Base-by-base conservation (phyloP, 176 grass and related monocot genomes). In the Zoysia pacifica region DNA sequence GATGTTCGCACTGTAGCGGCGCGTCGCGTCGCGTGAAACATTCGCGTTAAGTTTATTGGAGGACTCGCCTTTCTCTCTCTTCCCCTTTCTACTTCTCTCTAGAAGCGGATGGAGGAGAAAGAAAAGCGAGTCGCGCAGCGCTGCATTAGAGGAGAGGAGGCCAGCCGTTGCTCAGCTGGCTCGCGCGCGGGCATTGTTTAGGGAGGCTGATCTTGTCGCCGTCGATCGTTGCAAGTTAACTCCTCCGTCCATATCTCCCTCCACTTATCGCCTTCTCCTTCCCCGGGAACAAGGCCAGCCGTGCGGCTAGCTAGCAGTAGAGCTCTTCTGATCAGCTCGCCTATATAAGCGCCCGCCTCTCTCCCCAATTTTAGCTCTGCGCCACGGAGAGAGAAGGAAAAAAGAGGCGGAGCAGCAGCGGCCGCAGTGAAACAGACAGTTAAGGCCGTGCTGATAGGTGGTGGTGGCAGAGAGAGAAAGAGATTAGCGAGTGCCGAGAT, bases 301-400 rank as follows among this genome's bases (percentile, higher is more conserved):
- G 28, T 28, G 28, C 28, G 28, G 28, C 28, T 28, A 28, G 28
- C 28, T 28, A 28, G 28, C 28, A 28, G 28, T 28, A 28, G 28
- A 28, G 28, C 28, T 28, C 28, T 28, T 28, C 28, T 28, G 28
- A 28, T 51, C 40, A 69, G 53, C 72, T 56, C 71, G 20, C 86
- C 87, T 89, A 89, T 89, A 78, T 86, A 89, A 82, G 50, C 73
- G 11, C 78, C 2, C 19, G 50, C 83, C 62, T 73, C 83, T 82
- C 73, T 85, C 78, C 82, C 47, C 83, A 52, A 48, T 56, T 52
- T 85, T 84, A 50, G 83, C 74, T 76, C 50, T 41, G 62, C 53
- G 41, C 73, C 44, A 45, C 44, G 12, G 35, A 9, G 75, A 15
- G 38, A 6, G 38, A 65, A 13, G 40, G 11, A 15, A 6, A 16